Percentiles rank a stretch among this genome's conserved stretches.
Conservation (phyloP, 768 basidiomycete species). For the Agaricus sinodeliciosus region DNA sequence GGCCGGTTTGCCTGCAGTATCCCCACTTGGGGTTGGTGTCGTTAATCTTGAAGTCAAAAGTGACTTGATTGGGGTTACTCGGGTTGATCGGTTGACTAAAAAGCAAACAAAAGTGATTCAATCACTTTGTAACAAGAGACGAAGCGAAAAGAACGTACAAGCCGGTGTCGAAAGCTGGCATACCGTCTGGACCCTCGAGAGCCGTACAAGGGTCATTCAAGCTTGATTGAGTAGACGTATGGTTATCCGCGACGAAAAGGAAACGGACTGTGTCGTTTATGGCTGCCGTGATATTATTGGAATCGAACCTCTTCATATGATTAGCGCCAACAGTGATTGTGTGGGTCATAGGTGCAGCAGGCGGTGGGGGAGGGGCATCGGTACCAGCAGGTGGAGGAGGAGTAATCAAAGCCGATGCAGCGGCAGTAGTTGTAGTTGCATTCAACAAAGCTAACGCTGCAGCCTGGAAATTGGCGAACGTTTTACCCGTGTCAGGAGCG, state of each 20-base stretch:
- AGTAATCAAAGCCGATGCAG: constrained; percentile 18
- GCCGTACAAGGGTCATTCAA: constrained; percentile 30
- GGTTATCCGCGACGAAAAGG: constrained; percentile 40
- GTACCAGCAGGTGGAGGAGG: constrained; percentile 20
- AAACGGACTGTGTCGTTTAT: constrained; percentile 39
- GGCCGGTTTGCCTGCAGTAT: constrained; percentile 46
- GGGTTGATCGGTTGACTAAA: constrained; percentile 36
- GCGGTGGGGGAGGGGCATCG: constrained; percentile 20
- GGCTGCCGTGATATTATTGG: constrained; percentile 32
- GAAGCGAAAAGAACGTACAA: constrained; percentile 28
- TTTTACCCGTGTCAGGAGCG: constrained; percentile 30
- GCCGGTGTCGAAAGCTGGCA: constrained; percentile 33
- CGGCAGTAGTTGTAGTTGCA: constrained; percentile 13
- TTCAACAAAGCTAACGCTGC: constrained; percentile 29
- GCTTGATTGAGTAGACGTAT: constrained; percentile 37
- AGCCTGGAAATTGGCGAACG: constrained; percentile 43
- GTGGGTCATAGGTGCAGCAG: constrained; percentile 24
- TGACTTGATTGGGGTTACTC: constrained; percentile 35
- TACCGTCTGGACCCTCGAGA: constrained; percentile 17
- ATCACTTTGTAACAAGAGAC: neutral
- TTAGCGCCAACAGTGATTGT: constrained; percentile 33
- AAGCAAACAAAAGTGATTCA: neutral
- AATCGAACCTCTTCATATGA: constrained; percentile 26
- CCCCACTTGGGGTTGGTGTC: constrained; percentile 52
- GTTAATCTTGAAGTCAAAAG: constrained; percentile 41